phyloP scores from a whole-genome alignment of 2,329 filamentous ascomycete genomes.

The Botrytis porri region DNA sequence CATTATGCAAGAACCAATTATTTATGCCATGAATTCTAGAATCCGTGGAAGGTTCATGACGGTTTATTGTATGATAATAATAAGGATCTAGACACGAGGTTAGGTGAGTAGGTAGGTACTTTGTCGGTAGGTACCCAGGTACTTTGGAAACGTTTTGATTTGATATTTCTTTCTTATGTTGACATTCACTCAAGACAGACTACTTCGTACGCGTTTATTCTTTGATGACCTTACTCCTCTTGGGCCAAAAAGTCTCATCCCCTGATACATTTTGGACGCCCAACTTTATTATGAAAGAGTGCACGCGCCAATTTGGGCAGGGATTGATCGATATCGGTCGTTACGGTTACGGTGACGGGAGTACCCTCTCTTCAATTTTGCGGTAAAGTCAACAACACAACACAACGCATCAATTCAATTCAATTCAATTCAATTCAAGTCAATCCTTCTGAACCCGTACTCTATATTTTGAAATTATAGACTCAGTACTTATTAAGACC shows the following conservation, averaged over 20 bases:
- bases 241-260: background rate
- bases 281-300: background rate
- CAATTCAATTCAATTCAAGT: background rate
- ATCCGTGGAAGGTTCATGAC: background rate
- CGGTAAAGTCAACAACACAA: slow-evolving; percentile 14
- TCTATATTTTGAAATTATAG: background rate
- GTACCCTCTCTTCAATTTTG: slow-evolving; percentile 1
- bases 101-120: too few relatives aligned
- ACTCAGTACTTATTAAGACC: background rate
- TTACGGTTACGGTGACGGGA: slow-evolving; percentile 10
- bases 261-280: background rate
- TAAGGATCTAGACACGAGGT: background rate
- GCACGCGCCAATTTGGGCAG: slow-evolving; percentile 1
- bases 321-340: slow-evolving; percentile 10
- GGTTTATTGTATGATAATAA: background rate
- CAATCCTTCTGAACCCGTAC: background rate
- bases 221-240: background rate
- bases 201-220: background rate
- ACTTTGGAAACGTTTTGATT: background rate
- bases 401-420: slow-evolving; percentile 1
- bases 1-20: background rate
- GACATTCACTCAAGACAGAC: background rate
- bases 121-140: background rate
- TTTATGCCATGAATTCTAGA: background rate
- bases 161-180: background rate